Conservation (phyloP, 495 filamentous ascomycete species). For the Lophium mytilinum region DNA sequence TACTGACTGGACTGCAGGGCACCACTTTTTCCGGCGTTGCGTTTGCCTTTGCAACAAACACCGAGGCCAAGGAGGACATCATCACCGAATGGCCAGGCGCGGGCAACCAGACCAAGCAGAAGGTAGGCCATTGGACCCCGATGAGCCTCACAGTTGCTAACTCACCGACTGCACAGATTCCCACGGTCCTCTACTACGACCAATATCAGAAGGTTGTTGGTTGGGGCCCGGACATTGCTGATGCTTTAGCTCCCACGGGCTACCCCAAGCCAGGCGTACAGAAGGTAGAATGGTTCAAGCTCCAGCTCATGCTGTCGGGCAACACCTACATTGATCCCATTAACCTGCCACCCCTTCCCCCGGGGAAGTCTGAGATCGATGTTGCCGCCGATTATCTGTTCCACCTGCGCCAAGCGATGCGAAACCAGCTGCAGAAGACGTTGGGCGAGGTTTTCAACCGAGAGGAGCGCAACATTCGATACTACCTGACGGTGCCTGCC, state of each 20-base stretch:
- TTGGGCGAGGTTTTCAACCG: conserved; percentile 68
- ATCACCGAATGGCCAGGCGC: conserved; percentile 72
- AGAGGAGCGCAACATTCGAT: conserved; percentile 66
- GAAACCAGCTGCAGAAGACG: conserved; percentile 65
- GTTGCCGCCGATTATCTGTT: conserved; percentile 71
- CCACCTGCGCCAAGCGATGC: conserved; percentile 67
- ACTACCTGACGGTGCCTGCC: conserved; percentile 65
- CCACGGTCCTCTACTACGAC: conserved; percentile 68
- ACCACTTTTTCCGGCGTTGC: conserved; percentile 71
- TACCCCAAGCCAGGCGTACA: conserved; percentile 70
- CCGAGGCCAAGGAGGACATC: conserved; percentile 70
- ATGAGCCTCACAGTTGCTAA: neutral
- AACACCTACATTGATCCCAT: conserved; percentile 76
- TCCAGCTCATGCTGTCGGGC: conserved; percentile 68
- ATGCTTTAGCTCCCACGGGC: conserved; percentile 63
- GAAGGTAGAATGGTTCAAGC: conserved; percentile 75
- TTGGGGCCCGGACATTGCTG: conserved; percentile 69
- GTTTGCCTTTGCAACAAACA: conserved; percentile 68
- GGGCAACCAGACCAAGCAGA: conserved; percentile 68
- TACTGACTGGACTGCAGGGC: conserved; percentile 39
- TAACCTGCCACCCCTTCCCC: conserved; percentile 66
- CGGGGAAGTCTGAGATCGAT: conserved; percentile 70
- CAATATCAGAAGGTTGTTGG: conserved; percentile 71
- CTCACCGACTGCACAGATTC: conserved; percentile 45
- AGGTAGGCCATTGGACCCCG: conserved; percentile 39